These are phyloP conservation scores for Ascochyta lentis DNA, from an alignment of 2,329 filamentous ascomycete species.

Conservation along the genomic window DNA sequence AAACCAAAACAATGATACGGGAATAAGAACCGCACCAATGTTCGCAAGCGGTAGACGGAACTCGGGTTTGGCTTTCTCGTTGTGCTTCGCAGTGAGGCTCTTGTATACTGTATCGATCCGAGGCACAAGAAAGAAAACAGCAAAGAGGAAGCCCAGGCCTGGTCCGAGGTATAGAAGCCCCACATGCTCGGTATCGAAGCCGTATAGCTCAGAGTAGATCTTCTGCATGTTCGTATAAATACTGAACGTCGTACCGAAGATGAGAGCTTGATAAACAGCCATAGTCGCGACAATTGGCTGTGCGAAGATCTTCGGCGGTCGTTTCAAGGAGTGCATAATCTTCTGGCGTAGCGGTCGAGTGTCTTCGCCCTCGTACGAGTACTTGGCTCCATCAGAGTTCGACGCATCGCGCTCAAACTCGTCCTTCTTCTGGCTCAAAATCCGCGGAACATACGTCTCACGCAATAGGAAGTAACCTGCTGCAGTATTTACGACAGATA, in stretches of 20 bases:
- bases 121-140: conserved; percentile 56
- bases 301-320: conserved; percentile 52
- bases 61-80: conserved; percentile 51
- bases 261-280: conserved; percentile 55
- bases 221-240: conserved; percentile 58
- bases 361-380: conserved; percentile 54
- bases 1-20: conserved; percentile 52
- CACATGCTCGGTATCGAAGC: conserved; percentile 56
- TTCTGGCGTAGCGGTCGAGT: conserved; percentile 47
- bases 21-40: conserved; percentile 54
- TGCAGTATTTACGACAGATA: conserved; percentile 50
- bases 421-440: conserved; percentile 47
- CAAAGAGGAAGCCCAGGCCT: conserved; percentile 53
- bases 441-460: conserved; percentile 55
- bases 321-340: conserved; percentile 46
- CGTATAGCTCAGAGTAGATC: conserved; percentile 53
- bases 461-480: conserved; percentile 53
- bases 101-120: conserved; percentile 59
- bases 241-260: conserved; percentile 57
- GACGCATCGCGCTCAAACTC: conserved; percentile 41
- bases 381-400: conserved; percentile 39
- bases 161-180: conserved; percentile 55
- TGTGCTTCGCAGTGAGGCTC: conserved; percentile 49
- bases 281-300: conserved; percentile 57
- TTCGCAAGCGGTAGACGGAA: conserved; percentile 56